Evolutionary conservation across 2,329 filamentous ascomycete species (phyloP).

Genomic region (Sphaerulina musiva): DNA sequence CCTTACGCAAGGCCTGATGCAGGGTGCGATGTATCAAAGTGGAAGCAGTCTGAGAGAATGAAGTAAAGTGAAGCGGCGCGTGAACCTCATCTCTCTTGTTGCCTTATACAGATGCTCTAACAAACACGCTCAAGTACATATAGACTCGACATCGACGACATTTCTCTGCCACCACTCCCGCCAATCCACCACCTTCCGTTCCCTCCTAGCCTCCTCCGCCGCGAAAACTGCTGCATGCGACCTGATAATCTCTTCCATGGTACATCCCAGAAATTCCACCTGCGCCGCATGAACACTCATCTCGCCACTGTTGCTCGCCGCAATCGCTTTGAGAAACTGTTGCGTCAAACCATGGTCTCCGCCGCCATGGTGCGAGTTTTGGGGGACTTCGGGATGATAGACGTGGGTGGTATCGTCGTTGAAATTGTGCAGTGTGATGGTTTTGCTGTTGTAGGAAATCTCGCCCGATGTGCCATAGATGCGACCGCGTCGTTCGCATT

Average conservation of each 20-base stretch:
- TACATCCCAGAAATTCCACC: constrained; percentile 68
- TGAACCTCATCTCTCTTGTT: too few relatives aligned
- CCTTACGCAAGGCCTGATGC: too few relatives aligned
- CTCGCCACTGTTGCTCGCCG: constrained; percentile 65
- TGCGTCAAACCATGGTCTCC: constrained; percentile 73
- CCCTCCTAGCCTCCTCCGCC: constrained; percentile 74
- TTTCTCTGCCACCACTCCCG: constrained; percentile 18
- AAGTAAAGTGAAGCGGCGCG: too few relatives aligned
- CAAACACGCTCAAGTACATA: too few relatives aligned
- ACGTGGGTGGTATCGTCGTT: constrained; percentile 49
- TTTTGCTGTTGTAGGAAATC: constrained; percentile 72
- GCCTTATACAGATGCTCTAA: too few relatives aligned
- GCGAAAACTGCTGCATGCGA: constrained; percentile 93
- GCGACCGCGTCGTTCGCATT: constrained; percentile 77
- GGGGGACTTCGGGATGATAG: constrained; percentile 55
- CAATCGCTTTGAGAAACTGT: constrained; percentile 76
- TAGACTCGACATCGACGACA: background rate
- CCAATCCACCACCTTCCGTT: constrained; percentile 63
- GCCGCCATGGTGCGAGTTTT: constrained; percentile 56
- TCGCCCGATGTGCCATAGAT: constrained; percentile 85
- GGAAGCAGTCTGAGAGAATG: too few relatives aligned
- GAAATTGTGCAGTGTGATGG: constrained; percentile 71
- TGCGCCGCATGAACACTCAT: constrained; percentile 67
- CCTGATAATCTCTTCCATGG: constrained; percentile 75
- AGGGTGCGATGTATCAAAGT: too few relatives aligned